A percentile compares a stretch with the other conserved stretches of the same genome.
phyloP scores from a whole-genome alignment of 73 alveolate genomes.

The Paramecium pentaurelia region DNA sequence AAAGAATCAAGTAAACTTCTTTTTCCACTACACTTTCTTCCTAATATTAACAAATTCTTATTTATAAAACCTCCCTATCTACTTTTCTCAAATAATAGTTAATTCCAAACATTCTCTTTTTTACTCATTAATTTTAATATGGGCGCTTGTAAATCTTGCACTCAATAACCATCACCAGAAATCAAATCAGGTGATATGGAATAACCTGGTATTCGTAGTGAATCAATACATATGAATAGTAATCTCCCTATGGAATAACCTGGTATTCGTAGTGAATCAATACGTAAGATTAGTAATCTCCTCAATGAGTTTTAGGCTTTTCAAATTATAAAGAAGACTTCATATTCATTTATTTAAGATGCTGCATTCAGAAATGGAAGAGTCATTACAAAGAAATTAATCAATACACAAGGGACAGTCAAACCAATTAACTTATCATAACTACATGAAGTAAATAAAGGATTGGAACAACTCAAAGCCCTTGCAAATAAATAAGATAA shows the following conservation, averaged over 20 bases:
- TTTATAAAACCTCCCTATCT: constrained; percentile 8
- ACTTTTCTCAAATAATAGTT: constrained; percentile 37
- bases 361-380: not conserved
- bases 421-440: not conserved
- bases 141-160: constrained; percentile 46
- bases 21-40: constrained; percentile 55
- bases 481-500: not conserved
- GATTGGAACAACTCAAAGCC: not conserved
- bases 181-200: not conserved
- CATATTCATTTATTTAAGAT: not conserved
- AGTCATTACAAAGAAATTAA: not conserved
- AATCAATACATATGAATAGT: no score
- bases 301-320: not conserved
- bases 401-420: not conserved
- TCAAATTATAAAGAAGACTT: not conserved
- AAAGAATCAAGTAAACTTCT: constrained; percentile 49
- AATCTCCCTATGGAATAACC: not conserved
- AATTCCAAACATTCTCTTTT: constrained; percentile 58
- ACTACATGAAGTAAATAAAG: not conserved
- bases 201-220: not conserved
- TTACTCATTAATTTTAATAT: constrained; percentile 23
- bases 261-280: not conserved
- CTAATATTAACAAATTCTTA: constrained; percentile 45
- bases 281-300: not conserved
- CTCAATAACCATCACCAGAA: not conserved